Percentiles rank a stretch among this genome's conserved stretches.
Conservation (phyloP, 1,284 basidiomycete genomes). For the Pseudozyma thailandica region DNA sequence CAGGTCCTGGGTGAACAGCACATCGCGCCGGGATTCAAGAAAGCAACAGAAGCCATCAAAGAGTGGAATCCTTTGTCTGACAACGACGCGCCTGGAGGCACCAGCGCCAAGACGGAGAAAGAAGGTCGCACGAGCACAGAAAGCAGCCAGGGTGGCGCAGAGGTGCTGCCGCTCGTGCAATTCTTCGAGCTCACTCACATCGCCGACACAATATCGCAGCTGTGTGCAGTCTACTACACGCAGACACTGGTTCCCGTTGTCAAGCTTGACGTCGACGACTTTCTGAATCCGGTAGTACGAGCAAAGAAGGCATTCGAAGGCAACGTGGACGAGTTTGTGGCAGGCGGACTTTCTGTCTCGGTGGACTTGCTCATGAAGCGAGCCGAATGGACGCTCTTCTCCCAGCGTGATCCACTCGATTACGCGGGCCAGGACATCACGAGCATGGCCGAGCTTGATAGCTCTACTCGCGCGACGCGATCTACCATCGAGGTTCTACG, state of each 20-base stretch:
- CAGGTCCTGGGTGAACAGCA: conserved; percentile 82
- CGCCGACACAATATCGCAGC: conserved; percentile 95
- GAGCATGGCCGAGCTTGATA: conserved; percentile 64
- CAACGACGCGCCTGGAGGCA: conserved; percentile 1
- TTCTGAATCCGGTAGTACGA: conserved; percentile 88
- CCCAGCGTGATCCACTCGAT: conserved; percentile 83
- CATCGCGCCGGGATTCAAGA: conserved; percentile 85
- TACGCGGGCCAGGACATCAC: conserved; percentile 70
- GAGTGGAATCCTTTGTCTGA: conserved; percentile 46
- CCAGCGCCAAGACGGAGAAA: neutral
- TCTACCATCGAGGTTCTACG: conserved; percentile 87
- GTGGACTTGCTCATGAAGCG: conserved; percentile 97
- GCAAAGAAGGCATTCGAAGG: conserved; percentile 97
- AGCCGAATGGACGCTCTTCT: conserved; percentile 91
- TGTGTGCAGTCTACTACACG: conserved; percentile 97
- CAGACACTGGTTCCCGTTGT: conserved; percentile 76
- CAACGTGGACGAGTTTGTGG: conserved; percentile 89
- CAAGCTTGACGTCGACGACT: conserved; percentile 77
- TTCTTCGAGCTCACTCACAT: conserved; percentile 98
- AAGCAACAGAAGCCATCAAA: conserved; percentile 70
- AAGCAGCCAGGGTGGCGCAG: conserved; percentile 76
- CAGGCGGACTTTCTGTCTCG: conserved; percentile 89
- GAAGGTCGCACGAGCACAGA: neutral
- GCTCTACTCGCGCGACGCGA: conserved; percentile 84
- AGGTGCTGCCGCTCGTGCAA: conserved; percentile 88